Percentiles rank a stretch among this genome's conserved stretches.
Evolutionary conservation across 2,329 filamentous ascomycete species (phyloP).

Genomic region (Diaporthe velutina): DNA sequence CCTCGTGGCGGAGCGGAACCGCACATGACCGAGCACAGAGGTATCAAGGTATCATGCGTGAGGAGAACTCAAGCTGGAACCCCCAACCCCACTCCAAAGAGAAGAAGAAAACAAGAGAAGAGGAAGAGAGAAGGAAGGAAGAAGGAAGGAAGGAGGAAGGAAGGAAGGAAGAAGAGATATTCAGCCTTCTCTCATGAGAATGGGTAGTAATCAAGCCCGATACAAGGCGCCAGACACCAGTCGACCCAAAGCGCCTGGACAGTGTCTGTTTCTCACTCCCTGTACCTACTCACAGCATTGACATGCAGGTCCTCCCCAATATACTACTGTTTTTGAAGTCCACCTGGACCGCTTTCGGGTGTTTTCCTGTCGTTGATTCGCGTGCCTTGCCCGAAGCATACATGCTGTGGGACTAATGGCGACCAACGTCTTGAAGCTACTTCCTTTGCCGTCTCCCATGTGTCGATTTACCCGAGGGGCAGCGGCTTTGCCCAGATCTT

Average conservation of each 20-base stretch:
- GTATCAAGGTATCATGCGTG: background rate
- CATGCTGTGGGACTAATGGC: background rate
- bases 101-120: too few relatives aligned
- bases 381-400: background rate
- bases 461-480: background rate
- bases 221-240: background rate
- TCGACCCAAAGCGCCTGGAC: background rate
- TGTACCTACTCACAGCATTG: background rate
- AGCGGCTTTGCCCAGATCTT: background rate
- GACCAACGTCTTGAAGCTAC: background rate
- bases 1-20: background rate
- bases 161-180: background rate
- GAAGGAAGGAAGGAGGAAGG: too few relatives aligned
- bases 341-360: background rate
- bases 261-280: background rate
- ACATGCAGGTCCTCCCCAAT: background rate
- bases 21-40: slow-evolving; percentile 8
- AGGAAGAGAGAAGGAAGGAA: too few relatives aligned
- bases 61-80: too few relatives aligned
- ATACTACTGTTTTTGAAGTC: background rate
- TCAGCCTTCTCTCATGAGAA: background rate
- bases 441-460: background rate
- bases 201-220: background rate
- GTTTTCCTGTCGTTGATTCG: background rate
- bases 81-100: background rate